Percentiles rank a stretch among this genome's conserved stretches.
Conservation (phyloP, 1,284 basidiomycete species). For the Pyrrhoderma noxium region DNA sequence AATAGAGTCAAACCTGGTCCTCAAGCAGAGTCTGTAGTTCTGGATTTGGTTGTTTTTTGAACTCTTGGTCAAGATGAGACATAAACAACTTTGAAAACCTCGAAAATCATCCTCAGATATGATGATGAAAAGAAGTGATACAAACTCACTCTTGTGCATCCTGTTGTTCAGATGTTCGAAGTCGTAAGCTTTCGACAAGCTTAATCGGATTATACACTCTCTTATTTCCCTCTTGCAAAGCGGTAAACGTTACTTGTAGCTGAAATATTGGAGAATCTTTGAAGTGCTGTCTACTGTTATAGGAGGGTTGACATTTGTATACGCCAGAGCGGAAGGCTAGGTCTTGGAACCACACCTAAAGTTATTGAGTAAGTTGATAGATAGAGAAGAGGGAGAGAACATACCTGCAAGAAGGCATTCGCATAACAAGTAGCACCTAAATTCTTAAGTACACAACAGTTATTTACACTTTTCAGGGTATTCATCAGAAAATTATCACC, state of each 20-base stretch:
- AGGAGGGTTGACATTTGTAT: slow-evolving; percentile 47
- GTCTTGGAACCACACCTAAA: slow-evolving; percentile 65
- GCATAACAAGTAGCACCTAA: slow-evolving; percentile 91
- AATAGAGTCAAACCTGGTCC: slow-evolving; percentile 47
- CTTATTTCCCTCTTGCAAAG: slow-evolving; percentile 65
- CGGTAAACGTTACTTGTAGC: slow-evolving; percentile 72
- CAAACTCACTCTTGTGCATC: slow-evolving; percentile 83
- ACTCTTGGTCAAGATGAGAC: slow-evolving; percentile 77
- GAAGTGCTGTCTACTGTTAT: slow-evolving; percentile 30
- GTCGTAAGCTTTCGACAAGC: slow-evolving; percentile 74
- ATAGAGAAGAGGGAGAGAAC: slow-evolving; percentile 6
- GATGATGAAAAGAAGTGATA: not conserved
- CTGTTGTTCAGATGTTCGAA: slow-evolving; percentile 81
- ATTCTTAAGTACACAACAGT: slow-evolving; percentile 44
- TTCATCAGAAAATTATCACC: slow-evolving; percentile 32
- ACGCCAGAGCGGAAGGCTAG: slow-evolving; percentile 59
- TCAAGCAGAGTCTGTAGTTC: slow-evolving; percentile 58
- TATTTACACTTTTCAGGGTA: not conserved
- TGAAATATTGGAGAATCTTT: slow-evolving; percentile 70
- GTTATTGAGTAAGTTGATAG: not conserved
- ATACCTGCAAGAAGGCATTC: slow-evolving; percentile 83
- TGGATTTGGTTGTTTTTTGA: slow-evolving; percentile 64
- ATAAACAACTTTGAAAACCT: slow-evolving; percentile 94
- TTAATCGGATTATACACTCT: slow-evolving; percentile 74
- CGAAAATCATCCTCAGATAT: slow-evolving; percentile 4